Conservation (phyloP, 139 green algal genomes). For the Microglena sp. region DNA sequence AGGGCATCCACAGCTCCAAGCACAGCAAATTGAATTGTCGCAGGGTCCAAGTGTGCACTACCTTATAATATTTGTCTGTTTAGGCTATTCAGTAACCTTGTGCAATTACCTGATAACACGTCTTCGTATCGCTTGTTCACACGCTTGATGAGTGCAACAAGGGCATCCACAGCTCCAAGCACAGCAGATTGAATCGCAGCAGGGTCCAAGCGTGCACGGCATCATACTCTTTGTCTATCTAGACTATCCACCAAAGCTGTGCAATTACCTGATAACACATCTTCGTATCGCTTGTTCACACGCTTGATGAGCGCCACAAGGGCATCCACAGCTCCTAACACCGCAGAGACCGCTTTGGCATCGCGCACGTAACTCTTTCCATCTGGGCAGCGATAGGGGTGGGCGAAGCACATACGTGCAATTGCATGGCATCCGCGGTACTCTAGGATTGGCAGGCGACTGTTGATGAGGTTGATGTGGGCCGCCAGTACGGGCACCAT, state of each 20-base stretch:
- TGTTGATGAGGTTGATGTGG: slow-evolving; percentile 26
- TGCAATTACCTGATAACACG: not conserved
- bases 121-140: slow-evolving; percentile 17
- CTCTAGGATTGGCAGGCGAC: slow-evolving; percentile 49
- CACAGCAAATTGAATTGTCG: no score
- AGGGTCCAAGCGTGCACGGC: no score
- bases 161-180: slow-evolving; percentile 38
- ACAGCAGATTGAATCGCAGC: no score
- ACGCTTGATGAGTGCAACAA: slow-evolving; percentile 41
- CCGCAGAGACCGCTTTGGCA: slow-evolving; percentile 36
- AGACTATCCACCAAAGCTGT: no score
- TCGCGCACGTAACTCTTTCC: slow-evolving; percentile 19
- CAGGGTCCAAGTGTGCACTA: no score
- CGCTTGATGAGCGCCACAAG: slow-evolving; percentile 43
- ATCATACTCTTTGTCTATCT: no score
- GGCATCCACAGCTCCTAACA: slow-evolving; percentile 38
- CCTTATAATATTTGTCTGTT: no score
- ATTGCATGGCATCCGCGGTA: slow-evolving; percentile 47
- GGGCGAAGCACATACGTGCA: slow-evolving; percentile 38
- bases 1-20: slow-evolving; percentile 44
- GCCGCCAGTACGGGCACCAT: slow-evolving; percentile 15
- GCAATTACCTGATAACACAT: not conserved
- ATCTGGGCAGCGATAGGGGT: slow-evolving; percentile 11
- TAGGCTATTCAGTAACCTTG: no score
- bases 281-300: slow-evolving; percentile 16